These are phyloP conservation scores for Rhododendron vialii DNA, from an alignment of 148 eudicot genomes.

Conservation along the genomic window DNA sequence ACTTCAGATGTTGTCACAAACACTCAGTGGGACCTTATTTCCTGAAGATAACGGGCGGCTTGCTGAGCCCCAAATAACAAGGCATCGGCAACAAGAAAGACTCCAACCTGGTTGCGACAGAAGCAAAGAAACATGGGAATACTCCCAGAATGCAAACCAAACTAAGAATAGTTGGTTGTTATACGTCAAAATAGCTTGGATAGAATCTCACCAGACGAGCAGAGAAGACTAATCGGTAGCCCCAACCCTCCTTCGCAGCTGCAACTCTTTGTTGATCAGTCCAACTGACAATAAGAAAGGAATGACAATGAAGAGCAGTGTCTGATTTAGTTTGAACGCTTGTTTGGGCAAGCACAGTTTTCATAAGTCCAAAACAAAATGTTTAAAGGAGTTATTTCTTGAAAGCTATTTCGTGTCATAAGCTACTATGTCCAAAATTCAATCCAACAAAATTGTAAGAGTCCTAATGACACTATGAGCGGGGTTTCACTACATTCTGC, in stretches of 20 bases:
- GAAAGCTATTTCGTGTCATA: background rate
- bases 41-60: constrained; percentile 67
- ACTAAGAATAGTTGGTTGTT: background rate
- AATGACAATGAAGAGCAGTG: background rate
- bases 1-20: background rate
- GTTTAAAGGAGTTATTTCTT: background rate
- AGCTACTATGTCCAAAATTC: background rate
- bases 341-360: background rate
- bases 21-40: constrained; percentile 50
- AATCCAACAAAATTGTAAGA: background rate
- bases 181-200: background rate
- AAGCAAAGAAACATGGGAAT: constrained; percentile 2
- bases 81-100: constrained; percentile 75
- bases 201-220: constrained; percentile 65
- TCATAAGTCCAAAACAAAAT: background rate
- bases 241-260: constrained; percentile 89
- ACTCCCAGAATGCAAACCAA: background rate
- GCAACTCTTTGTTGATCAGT: constrained; percentile 88
- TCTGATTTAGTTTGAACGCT: background rate
- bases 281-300: constrained; percentile 48
- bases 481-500: background rate
- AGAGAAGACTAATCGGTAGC: constrained; percentile 75
- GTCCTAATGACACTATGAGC: background rate
- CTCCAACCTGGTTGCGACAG: constrained; percentile 49
- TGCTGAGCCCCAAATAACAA: constrained; percentile 73